These are phyloP conservation scores for Globisporangium nagaii DNA, from an alignment of 352 stramenopile genomes.

Conservation along the genomic window DNA sequence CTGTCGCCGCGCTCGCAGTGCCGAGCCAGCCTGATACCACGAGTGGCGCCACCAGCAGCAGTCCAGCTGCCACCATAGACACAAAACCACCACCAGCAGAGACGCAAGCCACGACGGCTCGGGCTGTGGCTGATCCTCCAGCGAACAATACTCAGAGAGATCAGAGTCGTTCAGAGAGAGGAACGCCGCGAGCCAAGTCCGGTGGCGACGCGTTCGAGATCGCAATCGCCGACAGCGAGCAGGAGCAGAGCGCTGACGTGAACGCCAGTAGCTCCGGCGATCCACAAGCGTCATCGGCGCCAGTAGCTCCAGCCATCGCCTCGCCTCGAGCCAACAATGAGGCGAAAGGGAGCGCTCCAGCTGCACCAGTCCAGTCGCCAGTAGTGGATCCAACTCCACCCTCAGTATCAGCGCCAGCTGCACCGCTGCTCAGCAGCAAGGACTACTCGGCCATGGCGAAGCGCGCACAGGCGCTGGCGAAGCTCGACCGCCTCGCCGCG, in stretches of 20 bases:
- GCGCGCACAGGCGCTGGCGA: conserved; percentile 27
- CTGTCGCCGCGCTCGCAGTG: no score
- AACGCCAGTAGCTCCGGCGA: background rate
- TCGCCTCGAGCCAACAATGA: background rate
- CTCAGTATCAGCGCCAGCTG: background rate
- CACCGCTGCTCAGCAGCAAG: conserved; percentile 5
- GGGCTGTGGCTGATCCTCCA: background rate
- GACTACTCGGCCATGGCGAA: conserved; percentile 40
- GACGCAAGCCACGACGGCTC: no score
- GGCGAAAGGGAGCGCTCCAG: background rate
- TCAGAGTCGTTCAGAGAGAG: background rate
- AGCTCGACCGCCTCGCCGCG: conserved; percentile 47
- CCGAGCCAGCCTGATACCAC: background rate
- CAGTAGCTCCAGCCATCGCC: background rate
- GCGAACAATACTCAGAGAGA: background rate
- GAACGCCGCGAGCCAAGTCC: background rate
- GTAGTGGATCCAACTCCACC: background rate
- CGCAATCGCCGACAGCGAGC: conserved; percentile 8
- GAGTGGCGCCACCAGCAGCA: no score
- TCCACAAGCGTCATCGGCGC: background rate
- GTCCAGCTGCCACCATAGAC: background rate
- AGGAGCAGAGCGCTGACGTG: background rate
- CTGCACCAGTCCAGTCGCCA: background rate
- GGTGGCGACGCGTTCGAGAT: conserved; percentile 7
- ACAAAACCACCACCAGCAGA: background rate